Percentiles rank a stretch among this genome's conserved stretches.
Evolutionary conservation across 2,329 filamentous ascomycete genomes (phyloP).

Genomic region (Fusarium xyrophilum): DNA sequence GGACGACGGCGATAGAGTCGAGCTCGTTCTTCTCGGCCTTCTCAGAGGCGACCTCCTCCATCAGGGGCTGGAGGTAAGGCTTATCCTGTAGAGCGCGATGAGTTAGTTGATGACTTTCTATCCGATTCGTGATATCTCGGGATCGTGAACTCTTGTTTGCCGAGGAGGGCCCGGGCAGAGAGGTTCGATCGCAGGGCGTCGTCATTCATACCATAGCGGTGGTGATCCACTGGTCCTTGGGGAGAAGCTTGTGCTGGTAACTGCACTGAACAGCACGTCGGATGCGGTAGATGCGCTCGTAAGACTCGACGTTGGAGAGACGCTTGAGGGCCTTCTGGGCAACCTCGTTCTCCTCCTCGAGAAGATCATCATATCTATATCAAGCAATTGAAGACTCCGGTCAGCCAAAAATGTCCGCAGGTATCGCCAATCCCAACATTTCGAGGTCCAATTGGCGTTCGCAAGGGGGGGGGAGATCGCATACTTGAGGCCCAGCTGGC

Average conservation of each 20-base stretch:
- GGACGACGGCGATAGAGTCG: conserved; percentile 58
- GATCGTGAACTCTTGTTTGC: conserved; percentile 31
- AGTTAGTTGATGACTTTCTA: conserved; percentile 27
- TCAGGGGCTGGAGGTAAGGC: conserved; percentile 61
- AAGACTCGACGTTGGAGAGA: conserved; percentile 86
- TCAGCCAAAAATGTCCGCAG: conserved; percentile 35
- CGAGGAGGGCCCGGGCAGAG: conserved; percentile 19
- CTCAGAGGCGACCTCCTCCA: conserved; percentile 59
- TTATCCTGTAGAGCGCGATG: conserved; percentile 50
- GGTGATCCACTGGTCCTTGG: conserved; percentile 68
- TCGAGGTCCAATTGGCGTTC: conserved; percentile 31
- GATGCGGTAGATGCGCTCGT: conserved; percentile 97
- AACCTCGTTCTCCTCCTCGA: conserved; percentile 87
- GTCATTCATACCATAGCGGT: conserved; percentile 54
- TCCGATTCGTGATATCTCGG: conserved; percentile 16
- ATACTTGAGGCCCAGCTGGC: conserved; percentile 90
- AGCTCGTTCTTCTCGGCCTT: conserved; percentile 60
- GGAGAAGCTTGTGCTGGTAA: conserved; percentile 68
- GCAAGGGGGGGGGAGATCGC: conserved; percentile 33
- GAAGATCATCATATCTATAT: conserved; percentile 86
- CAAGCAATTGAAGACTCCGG: conserved; percentile 23
- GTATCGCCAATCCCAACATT: background rate
- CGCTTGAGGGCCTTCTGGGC: conserved; percentile 90
- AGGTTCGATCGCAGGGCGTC: background rate
- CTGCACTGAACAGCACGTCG: conserved; percentile 88